Evolutionary conservation across 306 rosid species (phyloP), one percentile per base, ranked within the genome.

Genomic region (Chamaecrista fasciculata): DNA sequence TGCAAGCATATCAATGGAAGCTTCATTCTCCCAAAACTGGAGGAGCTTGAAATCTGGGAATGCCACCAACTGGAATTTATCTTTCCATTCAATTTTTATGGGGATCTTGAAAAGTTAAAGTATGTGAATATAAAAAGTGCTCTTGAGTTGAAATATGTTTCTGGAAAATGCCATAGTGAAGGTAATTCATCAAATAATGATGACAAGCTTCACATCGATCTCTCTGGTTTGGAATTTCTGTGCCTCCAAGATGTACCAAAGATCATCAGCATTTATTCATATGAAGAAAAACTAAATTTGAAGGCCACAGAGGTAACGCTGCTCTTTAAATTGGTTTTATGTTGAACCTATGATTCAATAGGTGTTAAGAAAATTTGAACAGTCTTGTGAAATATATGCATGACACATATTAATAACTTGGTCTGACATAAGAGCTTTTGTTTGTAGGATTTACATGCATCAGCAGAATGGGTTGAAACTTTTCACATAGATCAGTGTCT

Each of bases 1-100:
- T 10, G 5, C 12, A 11, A 21, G 4, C 21, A 12, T 6, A 43
- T 21, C 5, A 23, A 58, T 1, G n/a, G 1, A 14, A 19, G n/a
- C 8, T 4, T 28, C 9, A 33, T 59, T 1, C 19, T 59, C 29
- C 28, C 66, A 4, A 19, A 59, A 59, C 16, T 59, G 0, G 16
- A 18, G 16, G 0, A 0, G 0, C 26, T 59, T 0, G 0, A 0
- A 0, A 0, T 59, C 16, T 0, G 0, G 0, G 0, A 4, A 0
- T 59, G 66, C 28, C 0, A 4, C 5, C 4, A 34, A 5, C 0
- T 59, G 18, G 46, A 59, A 10, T 33, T 33, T 18, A 8, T 34
- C 16, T 59, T 59, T 67, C 40, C 62, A 28, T 15, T 6, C 3
- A n/a, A 11, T n/a, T 3, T 28, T 15, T 28, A 1, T 6, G 40